Evolutionary conservation across 1,284 basidiomycete species (phyloP), one percentile per base, ranked within the genome.

Genomic region (Mycena citricolor): DNA sequence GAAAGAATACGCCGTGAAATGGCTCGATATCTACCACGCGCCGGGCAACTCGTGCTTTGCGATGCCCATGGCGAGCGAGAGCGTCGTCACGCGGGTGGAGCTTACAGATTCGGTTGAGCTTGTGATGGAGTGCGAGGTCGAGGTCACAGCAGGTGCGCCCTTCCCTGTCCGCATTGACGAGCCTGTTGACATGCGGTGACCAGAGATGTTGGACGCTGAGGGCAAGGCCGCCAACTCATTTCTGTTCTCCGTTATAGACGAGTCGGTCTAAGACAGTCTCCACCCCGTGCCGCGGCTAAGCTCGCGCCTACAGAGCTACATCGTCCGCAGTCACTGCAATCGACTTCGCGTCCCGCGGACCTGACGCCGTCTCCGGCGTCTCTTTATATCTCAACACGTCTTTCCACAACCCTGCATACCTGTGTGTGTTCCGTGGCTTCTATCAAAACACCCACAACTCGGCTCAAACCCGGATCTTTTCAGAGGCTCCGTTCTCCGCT

Each of bases 1-100:
- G 23, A 73, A 73, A 46, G 63, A 65, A 44, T 42, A 62, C 5
- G 59, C 67, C 4, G 47, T 68, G 8, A 65, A 62, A 44, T 66
- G 65, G 63, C 55, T 71, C 8, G 39, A 59, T 19, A 47, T 64
- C 13, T 69, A 67, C 53, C 56, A 59, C 25, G 38, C 49, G 10
- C 55, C 56, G n/a, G 58, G 61, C 13, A 38, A 42, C 8, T 55
- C 45, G 14, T 61, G 66, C 32, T 73, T 69, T 42, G 62, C 56
- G 7, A 57, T 16, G 44, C 54, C 30, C 48, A 57, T 21, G 22
- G 65, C 36, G 38, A 51, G 35, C 17, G 32, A 53, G 22, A 53
- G 55, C 8, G 56, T 51, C 23, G 62, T 71, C 3, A 62, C 59
- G 7, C 73, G 74, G 14, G 64, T 75, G 0, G 70, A 68, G 4